Percentiles rank a stretch among this genome's conserved stretches.
phyloP scores from a whole-genome alignment of 2,329 filamentous ascomycete genomes.

The Fusarium napiforme region DNA sequence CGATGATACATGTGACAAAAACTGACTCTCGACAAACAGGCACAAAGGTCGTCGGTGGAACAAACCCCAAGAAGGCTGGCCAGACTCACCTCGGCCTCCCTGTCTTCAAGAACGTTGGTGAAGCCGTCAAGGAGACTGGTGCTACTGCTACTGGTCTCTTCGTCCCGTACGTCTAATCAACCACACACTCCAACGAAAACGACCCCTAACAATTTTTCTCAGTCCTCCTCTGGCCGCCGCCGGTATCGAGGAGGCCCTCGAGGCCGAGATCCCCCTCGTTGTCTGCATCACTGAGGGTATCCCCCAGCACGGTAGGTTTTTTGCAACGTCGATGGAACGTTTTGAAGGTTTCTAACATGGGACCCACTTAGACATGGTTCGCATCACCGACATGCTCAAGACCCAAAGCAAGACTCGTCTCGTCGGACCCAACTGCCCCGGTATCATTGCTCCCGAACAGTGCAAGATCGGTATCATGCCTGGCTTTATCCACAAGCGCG shows the following conservation, averaged over 20 bases:
- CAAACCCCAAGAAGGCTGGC: slow-evolving; percentile 99
- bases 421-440: slow-evolving; percentile 97
- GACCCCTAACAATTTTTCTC: slow-evolving; percentile 42
- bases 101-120: slow-evolving; percentile 89
- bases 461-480: slow-evolving; percentile 99
- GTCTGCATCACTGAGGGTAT: slow-evolving; percentile 99
- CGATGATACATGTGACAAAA: slow-evolving; percentile 43
- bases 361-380: slow-evolving; percentile 84
- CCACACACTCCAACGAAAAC: slow-evolving; percentile 11
- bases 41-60: slow-evolving; percentile 97
- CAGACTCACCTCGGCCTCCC: slow-evolving; percentile 88
- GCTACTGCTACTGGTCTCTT: slow-evolving; percentile 95
- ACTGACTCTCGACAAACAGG: slow-evolving; percentile 62
- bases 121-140: slow-evolving; percentile 90
- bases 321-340: slow-evolving; percentile 9
- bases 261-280: slow-evolving; percentile 91
- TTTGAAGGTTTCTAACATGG: slow-evolving; percentile 21
- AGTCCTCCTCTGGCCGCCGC: slow-evolving; percentile 91
- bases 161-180: slow-evolving; percentile 75
- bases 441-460: slow-evolving; percentile 93
- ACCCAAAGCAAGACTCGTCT: slow-evolving; percentile 96
- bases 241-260: slow-evolving; percentile 96
- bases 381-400: slow-evolving; percentile 98
- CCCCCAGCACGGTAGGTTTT: slow-evolving; percentile 85
- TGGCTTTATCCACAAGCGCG: slow-evolving; percentile 99